Evolutionary conservation across 2,329 filamentous ascomycete species (phyloP).

Genomic region (Sclerotinia spermophila): DNA sequence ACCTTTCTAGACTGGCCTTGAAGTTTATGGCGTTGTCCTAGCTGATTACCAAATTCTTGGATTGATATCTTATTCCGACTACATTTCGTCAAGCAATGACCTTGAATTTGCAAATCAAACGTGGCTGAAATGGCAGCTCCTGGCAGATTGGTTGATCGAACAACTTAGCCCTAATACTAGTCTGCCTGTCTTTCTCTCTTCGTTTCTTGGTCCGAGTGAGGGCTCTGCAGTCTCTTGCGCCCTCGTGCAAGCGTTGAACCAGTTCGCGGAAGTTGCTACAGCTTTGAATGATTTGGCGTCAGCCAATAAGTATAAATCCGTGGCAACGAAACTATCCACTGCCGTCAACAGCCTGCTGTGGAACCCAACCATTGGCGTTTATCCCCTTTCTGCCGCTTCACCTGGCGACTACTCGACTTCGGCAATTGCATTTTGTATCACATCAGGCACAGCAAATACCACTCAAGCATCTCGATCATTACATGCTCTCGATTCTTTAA

Average conservation of each 20-base stretch:
- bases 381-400: conserved; percentile 33
- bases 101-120: not conserved
- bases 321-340: conserved; percentile 28
- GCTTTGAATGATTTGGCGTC: conserved; percentile 35
- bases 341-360: conserved; percentile 38
- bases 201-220: conserved; percentile 14
- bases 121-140: not conserved
- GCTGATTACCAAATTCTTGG: conserved; percentile 3
- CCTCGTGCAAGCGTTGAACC: conserved; percentile 27
- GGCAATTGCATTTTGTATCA: conserved; percentile 2
- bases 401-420: conserved; percentile 37
- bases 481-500: not conserved
- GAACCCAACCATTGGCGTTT: conserved; percentile 36
- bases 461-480: not conserved
- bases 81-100: not conserved
- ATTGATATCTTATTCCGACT: not conserved
- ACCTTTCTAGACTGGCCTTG: not conserved
- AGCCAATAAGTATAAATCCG: conserved; percentile 28
- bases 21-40: not conserved
- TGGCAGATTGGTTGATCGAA: not conserved
- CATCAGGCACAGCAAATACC: not conserved
- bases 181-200: conserved; percentile 5
- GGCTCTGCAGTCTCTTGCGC: conserved; percentile 14
- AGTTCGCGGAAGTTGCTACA: conserved; percentile 33
- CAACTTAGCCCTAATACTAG: not conserved